Conservation (phyloP, 345 rosid species). For the Acer negundo region DNA sequence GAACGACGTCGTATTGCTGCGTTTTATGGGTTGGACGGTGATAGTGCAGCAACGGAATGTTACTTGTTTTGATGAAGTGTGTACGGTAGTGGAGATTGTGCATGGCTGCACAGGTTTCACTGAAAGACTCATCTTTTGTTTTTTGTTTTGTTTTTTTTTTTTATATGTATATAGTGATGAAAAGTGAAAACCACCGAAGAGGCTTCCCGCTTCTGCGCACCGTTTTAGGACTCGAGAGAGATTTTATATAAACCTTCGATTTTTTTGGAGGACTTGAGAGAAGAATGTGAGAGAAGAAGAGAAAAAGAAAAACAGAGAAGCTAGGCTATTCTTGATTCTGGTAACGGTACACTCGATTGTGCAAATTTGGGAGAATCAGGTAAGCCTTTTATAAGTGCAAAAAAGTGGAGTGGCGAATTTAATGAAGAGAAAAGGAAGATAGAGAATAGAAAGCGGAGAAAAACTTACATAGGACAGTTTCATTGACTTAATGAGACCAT, state of each 20-base stretch:
- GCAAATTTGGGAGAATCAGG: not conserved
- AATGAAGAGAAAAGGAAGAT: not conserved
- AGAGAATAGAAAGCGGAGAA: not conserved
- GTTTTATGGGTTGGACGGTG: constrained; percentile 19
- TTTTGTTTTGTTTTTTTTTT: not conserved
- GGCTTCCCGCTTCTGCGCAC: not conserved
- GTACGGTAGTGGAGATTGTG: constrained; percentile 8
- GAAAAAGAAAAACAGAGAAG: not conserved
- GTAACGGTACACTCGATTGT: not conserved
- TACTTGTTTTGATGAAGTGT: not conserved
- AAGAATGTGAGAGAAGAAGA: not conserved
- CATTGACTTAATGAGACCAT: too few relatives aligned
- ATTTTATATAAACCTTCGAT: too few relatives aligned
- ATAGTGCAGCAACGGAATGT: constrained; percentile 16
- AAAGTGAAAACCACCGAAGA: not conserved
- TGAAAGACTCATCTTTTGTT: constrained; percentile 25
- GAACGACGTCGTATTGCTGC: constrained; percentile 30
- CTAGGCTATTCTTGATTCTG: not conserved
- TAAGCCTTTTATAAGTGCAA: constrained; percentile 22
- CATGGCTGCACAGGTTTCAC: constrained; percentile 27
- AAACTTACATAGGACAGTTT: too few relatives aligned
- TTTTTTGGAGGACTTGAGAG: not conserved
- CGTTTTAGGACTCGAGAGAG: not conserved
- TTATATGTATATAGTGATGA: not conserved
- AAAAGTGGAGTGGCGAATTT: not conserved